Conservation (phyloP, 768 basidiomycete genomes). For the Tylopilus balloui region DNA sequence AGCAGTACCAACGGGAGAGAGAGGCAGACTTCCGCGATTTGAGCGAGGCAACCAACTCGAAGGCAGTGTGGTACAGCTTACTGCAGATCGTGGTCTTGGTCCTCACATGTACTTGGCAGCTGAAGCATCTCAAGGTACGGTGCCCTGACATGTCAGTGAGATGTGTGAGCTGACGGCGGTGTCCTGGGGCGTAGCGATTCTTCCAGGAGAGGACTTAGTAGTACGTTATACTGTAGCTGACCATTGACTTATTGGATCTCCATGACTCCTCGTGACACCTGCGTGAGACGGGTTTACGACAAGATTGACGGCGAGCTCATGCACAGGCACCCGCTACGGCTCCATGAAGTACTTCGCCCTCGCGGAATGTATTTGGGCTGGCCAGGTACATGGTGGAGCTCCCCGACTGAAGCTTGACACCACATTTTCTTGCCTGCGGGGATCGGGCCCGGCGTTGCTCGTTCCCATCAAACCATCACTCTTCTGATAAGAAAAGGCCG, state of each 20-base stretch:
- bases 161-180: background rate
- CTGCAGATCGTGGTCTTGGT: slow-evolving; percentile 83
- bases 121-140: slow-evolving; percentile 83
- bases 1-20: slow-evolving; percentile 96
- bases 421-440: slow-evolving; percentile 4
- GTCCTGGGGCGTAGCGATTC: slow-evolving; percentile 52
- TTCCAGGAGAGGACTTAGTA: slow-evolving; percentile 74
- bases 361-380: background rate
- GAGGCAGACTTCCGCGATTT: slow-evolving; percentile 87
- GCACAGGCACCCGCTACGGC: slow-evolving; percentile 3
- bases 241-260: slow-evolving; percentile 4
- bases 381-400: background rate
- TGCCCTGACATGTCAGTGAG: background rate
- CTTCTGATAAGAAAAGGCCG: slow-evolving; percentile 11
- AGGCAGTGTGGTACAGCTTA: slow-evolving; percentile 93
- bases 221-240: slow-evolving; percentile 6
- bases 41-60: slow-evolving; percentile 85
- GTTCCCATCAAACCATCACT: slow-evolving; percentile 5
- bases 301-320: too few relatives aligned
- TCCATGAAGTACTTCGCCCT: background rate
- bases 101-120: slow-evolving; percentile 87
- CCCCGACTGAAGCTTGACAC: slow-evolving; percentile 15
- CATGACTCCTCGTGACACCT: background rate
- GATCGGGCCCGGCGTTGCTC: background rate
- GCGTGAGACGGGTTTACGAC: background rate